Percentiles rank a stretch among this genome's conserved stretches.
Evolutionary conservation across 805 yeast species (phyloP).

Genomic region (Lipomyces kockii): DNA sequence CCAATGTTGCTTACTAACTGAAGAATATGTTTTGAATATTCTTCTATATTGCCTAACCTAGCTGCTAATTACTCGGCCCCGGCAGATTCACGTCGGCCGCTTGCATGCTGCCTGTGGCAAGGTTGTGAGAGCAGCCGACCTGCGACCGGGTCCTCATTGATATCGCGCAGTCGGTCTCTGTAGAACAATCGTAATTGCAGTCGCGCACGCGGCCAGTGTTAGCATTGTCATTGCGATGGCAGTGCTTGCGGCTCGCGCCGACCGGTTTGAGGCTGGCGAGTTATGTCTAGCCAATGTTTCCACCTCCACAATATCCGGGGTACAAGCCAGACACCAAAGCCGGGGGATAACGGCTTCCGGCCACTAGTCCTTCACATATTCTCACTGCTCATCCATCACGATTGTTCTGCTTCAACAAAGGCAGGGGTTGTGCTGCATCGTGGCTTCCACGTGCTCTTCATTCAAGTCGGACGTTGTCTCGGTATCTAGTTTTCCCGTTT

Average conservation of each 20-base stretch:
- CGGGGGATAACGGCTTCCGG: not conserved
- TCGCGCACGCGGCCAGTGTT: not conserved
- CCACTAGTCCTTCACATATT: not conserved
- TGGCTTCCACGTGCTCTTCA: slow-evolving; percentile 1
- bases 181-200: not conserved
- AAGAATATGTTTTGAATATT: too few species aligned
- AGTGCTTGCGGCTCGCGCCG: not conserved
- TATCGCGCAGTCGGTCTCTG: not conserved
- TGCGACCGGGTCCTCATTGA: not conserved
- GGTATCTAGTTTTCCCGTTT: not conserved
- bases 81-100: too few species aligned
- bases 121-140: not conserved
- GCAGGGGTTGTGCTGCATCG: not conserved
- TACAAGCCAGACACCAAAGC: not conserved
- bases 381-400: not conserved
- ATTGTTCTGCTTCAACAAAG: not conserved
- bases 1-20: too few species aligned
- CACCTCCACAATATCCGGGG: too few species aligned
- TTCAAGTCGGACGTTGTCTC: slow-evolving; percentile 1
- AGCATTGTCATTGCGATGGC: not conserved
- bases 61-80: too few species aligned
- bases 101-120: too few species aligned
- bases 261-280: not conserved
- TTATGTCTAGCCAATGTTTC: not conserved
- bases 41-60: too few species aligned